Conservation (phyloP, 2,329 filamentous ascomycete genomes). For the Fusarium algeriense region DNA sequence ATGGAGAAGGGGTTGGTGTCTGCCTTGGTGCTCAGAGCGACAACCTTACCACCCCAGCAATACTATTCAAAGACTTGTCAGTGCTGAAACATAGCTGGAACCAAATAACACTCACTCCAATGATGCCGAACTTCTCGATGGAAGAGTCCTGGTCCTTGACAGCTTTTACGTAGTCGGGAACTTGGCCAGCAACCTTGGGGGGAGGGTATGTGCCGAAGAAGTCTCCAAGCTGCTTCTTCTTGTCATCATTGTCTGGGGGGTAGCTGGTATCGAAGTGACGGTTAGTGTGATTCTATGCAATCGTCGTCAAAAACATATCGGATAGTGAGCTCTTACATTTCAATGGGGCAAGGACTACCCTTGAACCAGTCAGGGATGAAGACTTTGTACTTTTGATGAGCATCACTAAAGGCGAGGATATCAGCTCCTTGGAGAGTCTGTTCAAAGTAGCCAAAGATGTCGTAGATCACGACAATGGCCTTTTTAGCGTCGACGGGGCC, state of each 20-base stretch:
- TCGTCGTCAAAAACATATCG: not conserved
- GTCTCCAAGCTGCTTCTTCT: slow-evolving; percentile 67
- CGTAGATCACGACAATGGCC: slow-evolving; percentile 72
- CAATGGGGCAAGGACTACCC: slow-evolving; percentile 72
- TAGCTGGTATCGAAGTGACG: slow-evolving; percentile 56
- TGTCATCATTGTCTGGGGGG: slow-evolving; percentile 73
- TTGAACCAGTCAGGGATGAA: slow-evolving; percentile 95
- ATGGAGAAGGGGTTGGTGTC: slow-evolving; percentile 67
- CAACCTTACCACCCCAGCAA: slow-evolving; percentile 80
- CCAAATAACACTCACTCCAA: slow-evolving; percentile 63
- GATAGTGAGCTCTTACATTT: slow-evolving; percentile 52
- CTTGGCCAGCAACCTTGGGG: slow-evolving; percentile 59
- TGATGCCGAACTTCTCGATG: slow-evolving; percentile 69
- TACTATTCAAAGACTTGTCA: slow-evolving; percentile 53
- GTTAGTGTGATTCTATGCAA: not conserved
- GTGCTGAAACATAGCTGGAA: not conserved
- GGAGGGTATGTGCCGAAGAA: slow-evolving; percentile 69
- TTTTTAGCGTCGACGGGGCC: slow-evolving; percentile 63
- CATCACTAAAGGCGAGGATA: slow-evolving; percentile 68
- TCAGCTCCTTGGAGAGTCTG: slow-evolving; percentile 79
- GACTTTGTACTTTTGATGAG: slow-evolving; percentile 79
- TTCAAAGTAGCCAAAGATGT: slow-evolving; percentile 78
- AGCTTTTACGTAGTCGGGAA: slow-evolving; percentile 68
- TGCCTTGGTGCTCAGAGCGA: slow-evolving; percentile 63
- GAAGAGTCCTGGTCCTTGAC: slow-evolving; percentile 64